phyloP scores from a whole-genome alignment of 2,329 filamentous ascomycete species.

The Dothistroma septosporum region DNA sequence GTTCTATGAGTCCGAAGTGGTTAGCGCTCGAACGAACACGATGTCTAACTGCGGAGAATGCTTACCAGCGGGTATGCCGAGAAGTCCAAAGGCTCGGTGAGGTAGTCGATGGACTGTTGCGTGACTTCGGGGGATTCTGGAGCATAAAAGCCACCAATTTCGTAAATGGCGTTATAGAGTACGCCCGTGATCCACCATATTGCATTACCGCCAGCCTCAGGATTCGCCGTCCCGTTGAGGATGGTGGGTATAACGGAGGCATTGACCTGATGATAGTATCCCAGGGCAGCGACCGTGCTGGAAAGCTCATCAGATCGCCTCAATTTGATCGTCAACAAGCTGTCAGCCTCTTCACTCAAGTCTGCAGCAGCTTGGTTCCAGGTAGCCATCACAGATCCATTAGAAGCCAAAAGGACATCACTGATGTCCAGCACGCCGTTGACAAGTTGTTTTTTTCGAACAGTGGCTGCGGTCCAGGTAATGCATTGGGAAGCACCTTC shows the following conservation, averaged over 20 bases:
- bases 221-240: constrained; percentile 6
- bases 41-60: not conserved
- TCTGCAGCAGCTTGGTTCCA: constrained; percentile 2
- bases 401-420: not conserved
- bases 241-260: constrained; percentile 10
- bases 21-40: not conserved
- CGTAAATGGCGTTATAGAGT: constrained; percentile 13
- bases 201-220: constrained; percentile 7
- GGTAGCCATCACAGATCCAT: not conserved
- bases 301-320: constrained; percentile 1
- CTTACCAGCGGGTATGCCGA: not conserved
- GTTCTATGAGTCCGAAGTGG: not conserved
- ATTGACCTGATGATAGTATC: constrained; percentile 5
- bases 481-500: constrained; percentile 32
- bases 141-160: constrained; percentile 16
- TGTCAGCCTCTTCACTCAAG: constrained; percentile 8
- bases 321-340: constrained; percentile 3
- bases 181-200: constrained; percentile 12
- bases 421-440: not conserved
- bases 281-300: constrained; percentile 4
- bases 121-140: not conserved
- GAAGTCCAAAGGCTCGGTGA: constrained; percentile 5
- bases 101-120: not conserved
- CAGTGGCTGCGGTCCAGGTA: constrained; percentile 29
- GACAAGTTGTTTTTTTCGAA: constrained; percentile 10